Conservation (phyloP, 2,329 filamentous ascomycete genomes). For the Curvularia hawaiiensis region DNA sequence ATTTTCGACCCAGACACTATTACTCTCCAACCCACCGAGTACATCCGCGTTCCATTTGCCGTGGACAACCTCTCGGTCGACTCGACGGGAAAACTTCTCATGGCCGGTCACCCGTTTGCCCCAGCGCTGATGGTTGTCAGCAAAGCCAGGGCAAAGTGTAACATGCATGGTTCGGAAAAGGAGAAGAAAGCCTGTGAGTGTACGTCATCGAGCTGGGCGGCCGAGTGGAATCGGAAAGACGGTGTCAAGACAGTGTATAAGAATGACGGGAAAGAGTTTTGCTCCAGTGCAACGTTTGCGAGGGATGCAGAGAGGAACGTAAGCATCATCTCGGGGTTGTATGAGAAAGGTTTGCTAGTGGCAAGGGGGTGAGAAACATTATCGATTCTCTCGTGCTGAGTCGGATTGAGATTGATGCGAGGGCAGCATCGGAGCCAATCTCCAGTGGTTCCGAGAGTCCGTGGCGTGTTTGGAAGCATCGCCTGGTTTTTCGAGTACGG, state of each 20-base stretch:
- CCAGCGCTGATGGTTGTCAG: constrained; percentile 35
- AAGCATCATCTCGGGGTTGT: constrained; percentile 48
- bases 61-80: constrained; percentile 52
- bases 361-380: constrained; percentile 31
- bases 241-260: constrained; percentile 47
- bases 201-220: constrained; percentile 45
- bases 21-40: constrained; percentile 16
- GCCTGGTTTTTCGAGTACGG: neutral
- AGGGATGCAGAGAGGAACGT: constrained; percentile 46
- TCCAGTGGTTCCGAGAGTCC: neutral
- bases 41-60: constrained; percentile 36
- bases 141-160: constrained; percentile 26
- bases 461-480: neutral
- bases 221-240: constrained; percentile 46
- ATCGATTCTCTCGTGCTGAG: neutral
- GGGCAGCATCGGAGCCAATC: neutral
- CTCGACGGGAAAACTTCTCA: constrained; percentile 43
- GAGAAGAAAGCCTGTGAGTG: constrained; percentile 33
- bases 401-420: neutral
- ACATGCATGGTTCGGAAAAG: constrained; percentile 20
- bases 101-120: constrained; percentile 50
- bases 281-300: constrained; percentile 44
- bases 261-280: constrained; percentile 40
- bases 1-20: constrained; percentile 11
- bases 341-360: constrained; percentile 49